Conservation (phyloP, 139 green algal species). For the Tetraselmis chui region DNA sequence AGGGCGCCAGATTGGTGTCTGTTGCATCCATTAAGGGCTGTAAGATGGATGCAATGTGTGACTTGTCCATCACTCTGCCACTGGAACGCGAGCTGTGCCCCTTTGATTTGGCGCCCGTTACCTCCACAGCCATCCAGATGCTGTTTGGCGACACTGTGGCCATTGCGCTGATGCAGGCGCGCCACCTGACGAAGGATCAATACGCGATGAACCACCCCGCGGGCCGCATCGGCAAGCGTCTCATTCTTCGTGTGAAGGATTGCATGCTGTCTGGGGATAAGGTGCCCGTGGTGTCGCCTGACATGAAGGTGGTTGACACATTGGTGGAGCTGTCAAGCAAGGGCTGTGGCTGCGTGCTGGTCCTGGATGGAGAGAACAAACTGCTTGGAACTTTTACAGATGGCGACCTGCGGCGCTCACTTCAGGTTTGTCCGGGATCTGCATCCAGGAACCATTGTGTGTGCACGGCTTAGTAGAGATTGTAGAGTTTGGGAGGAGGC, state of each 20-base stretch:
- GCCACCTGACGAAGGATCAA: slow-evolving; percentile 45
- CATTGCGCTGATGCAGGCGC: slow-evolving; percentile 59
- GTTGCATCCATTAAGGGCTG: slow-evolving; percentile 13
- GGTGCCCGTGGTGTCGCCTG: slow-evolving; percentile 22
- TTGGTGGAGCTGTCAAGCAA: slow-evolving; percentile 49
- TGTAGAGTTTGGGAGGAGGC: neutral
- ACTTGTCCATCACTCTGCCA: slow-evolving; percentile 46
- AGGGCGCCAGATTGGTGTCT: neutral
- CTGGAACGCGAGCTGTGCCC: slow-evolving; percentile 58
- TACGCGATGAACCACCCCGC: slow-evolving; percentile 58
- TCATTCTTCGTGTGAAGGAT: slow-evolving; percentile 44
- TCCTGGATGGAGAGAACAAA: slow-evolving; percentile 18
- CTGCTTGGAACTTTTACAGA: slow-evolving; percentile 53
- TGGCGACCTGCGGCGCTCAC: slow-evolving; percentile 37
- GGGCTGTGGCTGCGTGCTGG: slow-evolving; percentile 28
- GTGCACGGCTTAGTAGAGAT: neutral
- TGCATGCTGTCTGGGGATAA: slow-evolving; percentile 31
- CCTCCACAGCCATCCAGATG: slow-evolving; percentile 54
- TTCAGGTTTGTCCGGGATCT: slow-evolving; percentile 15
- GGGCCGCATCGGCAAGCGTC: slow-evolving; percentile 51
- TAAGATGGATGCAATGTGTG: slow-evolving; percentile 34
- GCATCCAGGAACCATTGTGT: neutral
- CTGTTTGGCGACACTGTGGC: slow-evolving; percentile 59
- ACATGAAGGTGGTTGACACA: slow-evolving; percentile 24
- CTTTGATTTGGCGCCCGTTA: slow-evolving; percentile 57